phyloP scores from a whole-genome alignment of 169 alveolate genomes.

The Plasmodium reichenowi region DNA sequence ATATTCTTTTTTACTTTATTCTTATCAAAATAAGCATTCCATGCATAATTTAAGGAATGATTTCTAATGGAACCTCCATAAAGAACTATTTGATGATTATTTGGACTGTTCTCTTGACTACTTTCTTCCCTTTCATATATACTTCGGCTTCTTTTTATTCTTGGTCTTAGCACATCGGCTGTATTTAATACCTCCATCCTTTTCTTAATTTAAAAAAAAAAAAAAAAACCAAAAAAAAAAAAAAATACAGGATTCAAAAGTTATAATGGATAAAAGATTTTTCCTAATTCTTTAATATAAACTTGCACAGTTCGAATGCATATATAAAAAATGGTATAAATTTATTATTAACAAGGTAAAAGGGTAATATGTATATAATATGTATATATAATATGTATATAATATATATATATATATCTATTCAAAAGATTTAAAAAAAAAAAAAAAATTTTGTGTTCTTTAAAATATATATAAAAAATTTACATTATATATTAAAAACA shows the following conservation, averaged over 20 bases:
- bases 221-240: no score
- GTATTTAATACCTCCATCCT: constrained; percentile 58
- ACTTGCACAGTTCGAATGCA: neutral
- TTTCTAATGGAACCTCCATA: constrained; percentile 54
- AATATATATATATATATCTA: no score
- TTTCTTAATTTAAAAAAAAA: neutral
- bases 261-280: neutral
- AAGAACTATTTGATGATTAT: constrained; percentile 44
- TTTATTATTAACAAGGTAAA: neutral
- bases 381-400: no score
- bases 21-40: constrained; percentile 77
- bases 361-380: no score
- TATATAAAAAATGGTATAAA: neutral
- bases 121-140: constrained; percentile 64
- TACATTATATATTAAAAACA: no score
- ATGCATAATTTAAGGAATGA: constrained; percentile 68
- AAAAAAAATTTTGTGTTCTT: no score
- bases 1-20: constrained; percentile 68
- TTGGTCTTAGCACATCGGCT: constrained; percentile 31
- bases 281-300: no score
- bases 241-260: neutral
- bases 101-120: constrained; percentile 7
- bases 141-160: constrained; percentile 64
- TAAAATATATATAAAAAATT: no score
- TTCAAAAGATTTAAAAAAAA: no score